Conservation (phyloP, 805 yeast genomes). For the Saccharomycopsis vini region DNA sequence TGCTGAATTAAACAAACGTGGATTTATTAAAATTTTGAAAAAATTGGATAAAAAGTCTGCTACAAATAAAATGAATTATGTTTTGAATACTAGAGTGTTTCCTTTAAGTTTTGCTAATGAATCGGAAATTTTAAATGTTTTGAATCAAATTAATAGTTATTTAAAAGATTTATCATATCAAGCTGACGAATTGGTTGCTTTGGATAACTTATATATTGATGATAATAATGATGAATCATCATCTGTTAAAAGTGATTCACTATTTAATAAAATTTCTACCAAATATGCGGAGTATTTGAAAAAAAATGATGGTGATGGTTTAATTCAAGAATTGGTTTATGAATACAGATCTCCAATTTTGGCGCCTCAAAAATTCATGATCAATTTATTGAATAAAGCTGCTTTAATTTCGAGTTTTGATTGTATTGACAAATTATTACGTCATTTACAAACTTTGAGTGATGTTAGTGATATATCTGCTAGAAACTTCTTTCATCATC, state of each 20-base stretch:
- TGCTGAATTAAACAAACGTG: slow-evolving; percentile 86
- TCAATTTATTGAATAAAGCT: slow-evolving; percentile 58
- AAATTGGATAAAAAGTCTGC: slow-evolving; percentile 82
- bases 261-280: slow-evolving; percentile 10
- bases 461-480: slow-evolving; percentile 71
- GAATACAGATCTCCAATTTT: slow-evolving; percentile 37
- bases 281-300: slow-evolving; percentile 24
- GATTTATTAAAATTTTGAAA: slow-evolving; percentile 79
- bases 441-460: slow-evolving; percentile 40
- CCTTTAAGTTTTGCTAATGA: slow-evolving; percentile 77
- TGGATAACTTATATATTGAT: slow-evolving; percentile 3
- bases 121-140: slow-evolving; percentile 42
- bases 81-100: slow-evolving; percentile 55
- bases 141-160: slow-evolving; percentile 43
- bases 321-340: slow-evolving; percentile 37
- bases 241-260: slow-evolving; percentile 1
- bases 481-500: slow-evolving; percentile 79
- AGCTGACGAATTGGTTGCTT: slow-evolving; percentile 18
- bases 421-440: slow-evolving; percentile 51
- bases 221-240: slow-evolving; percentile 9
- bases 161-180: slow-evolving; percentile 45
- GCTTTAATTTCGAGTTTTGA: slow-evolving; percentile 44
- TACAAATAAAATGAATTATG: slow-evolving; percentile 45
- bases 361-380: slow-evolving; percentile 45
- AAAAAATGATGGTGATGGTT: slow-evolving; percentile 35